Conservation (phyloP, 148 eudicot genomes). For the Amaranthus cruentus region DNA sequence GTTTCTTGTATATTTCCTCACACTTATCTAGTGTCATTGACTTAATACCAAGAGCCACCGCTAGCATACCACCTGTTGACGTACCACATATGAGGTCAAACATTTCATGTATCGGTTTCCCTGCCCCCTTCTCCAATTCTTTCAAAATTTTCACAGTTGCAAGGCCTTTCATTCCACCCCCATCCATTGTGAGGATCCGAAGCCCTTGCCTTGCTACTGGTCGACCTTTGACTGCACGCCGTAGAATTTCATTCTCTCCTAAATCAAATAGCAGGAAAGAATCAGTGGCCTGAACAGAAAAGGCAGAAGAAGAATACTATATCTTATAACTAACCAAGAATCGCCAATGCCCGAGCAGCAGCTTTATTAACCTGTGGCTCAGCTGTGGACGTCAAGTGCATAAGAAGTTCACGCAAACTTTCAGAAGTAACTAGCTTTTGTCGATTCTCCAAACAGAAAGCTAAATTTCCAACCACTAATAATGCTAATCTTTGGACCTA, state of each 20-base stretch:
- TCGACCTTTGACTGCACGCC: slow-evolving; percentile 84
- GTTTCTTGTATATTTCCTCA: slow-evolving; percentile 97
- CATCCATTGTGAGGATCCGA: slow-evolving; percentile 98
- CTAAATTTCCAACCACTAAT: slow-evolving; percentile 84
- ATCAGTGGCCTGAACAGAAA: slow-evolving; percentile 8
- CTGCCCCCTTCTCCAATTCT: slow-evolving; percentile 90
- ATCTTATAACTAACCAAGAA: slow-evolving; percentile 69
- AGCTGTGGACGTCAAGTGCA: slow-evolving; percentile 68
- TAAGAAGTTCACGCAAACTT: slow-evolving; percentile 89
- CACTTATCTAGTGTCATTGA: slow-evolving; percentile 82
- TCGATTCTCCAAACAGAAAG: slow-evolving; percentile 88
- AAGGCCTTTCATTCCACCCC: slow-evolving; percentile 99
- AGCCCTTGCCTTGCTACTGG: slow-evolving; percentile 89
- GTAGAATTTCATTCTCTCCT: slow-evolving; percentile 93
- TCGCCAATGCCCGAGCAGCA: slow-evolving; percentile 95
- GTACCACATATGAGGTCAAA: slow-evolving; percentile 99
- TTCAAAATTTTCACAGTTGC: slow-evolving; percentile 87
- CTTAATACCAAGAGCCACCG: slow-evolving; percentile 96
- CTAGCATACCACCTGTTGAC: slow-evolving; percentile 99
- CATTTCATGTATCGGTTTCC: slow-evolving; percentile 91
- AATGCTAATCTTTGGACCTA: slow-evolving; percentile 93
- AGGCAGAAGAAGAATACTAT: background rate
- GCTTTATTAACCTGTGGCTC: slow-evolving; percentile 88
- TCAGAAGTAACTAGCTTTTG: slow-evolving; percentile 80
- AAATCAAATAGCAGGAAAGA: slow-evolving; percentile 9